These are phyloP conservation scores for Schizosaccharomyces cryophilus DNA, from an alignment of 805 yeast species.

Conservation along the genomic window DNA sequence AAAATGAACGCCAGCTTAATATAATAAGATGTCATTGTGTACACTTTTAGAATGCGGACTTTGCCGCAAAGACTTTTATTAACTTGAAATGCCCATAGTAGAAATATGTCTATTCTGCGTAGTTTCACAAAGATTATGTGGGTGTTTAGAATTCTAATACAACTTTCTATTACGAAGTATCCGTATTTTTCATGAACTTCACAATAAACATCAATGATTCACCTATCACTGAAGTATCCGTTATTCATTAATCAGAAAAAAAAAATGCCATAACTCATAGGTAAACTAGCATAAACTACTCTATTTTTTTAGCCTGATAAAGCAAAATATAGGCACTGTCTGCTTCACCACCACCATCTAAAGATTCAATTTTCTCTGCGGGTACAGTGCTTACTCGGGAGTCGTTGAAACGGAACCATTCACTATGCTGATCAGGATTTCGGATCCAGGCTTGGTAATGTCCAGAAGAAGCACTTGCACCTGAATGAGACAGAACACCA, in stretches of 20 bases:
- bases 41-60: not conserved
- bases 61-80: not conserved
- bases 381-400: constrained; percentile 61
- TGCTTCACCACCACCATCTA: constrained; percentile 94
- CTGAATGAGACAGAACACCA: constrained; percentile 78
- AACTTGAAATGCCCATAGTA: too few relatives aligned
- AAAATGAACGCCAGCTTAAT: not conserved
- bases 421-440: constrained; percentile 33
- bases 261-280: not conserved
- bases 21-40: not conserved
- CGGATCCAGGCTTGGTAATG: constrained; percentile 81
- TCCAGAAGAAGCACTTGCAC: constrained; percentile 89
- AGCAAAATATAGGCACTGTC: constrained; percentile 79
- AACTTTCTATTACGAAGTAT: too few relatives aligned
- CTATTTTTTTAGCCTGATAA: constrained; percentile 59
- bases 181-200: too few relatives aligned
- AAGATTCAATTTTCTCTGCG: constrained; percentile 54
- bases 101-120: too few relatives aligned
- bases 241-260: not conserved
- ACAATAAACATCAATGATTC: too few relatives aligned
- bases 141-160: too few relatives aligned
- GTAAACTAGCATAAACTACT: not conserved
- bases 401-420: constrained; percentile 91
- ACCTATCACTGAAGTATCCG: too few relatives aligned
- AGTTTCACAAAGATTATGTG: too few relatives aligned